Evolutionary conservation across 2,329 filamentous ascomycete species (phyloP).

Genomic region (Ilyonectria destructans): DNA sequence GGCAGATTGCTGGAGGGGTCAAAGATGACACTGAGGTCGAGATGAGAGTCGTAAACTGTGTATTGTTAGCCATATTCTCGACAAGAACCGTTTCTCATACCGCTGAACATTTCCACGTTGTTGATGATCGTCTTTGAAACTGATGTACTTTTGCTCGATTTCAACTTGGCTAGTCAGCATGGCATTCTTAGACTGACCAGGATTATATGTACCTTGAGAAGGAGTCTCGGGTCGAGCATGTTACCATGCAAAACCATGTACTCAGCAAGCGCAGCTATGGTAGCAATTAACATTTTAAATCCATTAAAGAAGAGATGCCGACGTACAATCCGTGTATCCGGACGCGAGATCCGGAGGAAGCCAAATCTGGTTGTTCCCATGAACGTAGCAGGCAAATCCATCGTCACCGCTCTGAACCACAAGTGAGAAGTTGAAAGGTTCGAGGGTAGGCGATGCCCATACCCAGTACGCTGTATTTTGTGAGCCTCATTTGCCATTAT

Average conservation of each 20-base stretch:
- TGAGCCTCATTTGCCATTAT: rapidly evolving
- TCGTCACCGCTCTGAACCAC: constrained; percentile 20
- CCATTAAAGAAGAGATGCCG: rapidly evolving
- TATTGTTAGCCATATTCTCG: not conserved
- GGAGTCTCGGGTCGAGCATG: constrained; percentile 28
- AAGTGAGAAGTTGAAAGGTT: constrained; percentile 30
- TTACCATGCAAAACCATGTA: constrained; percentile 22
- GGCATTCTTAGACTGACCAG: too few species aligned
- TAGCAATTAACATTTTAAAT: rapidly evolving
- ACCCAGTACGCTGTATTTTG: constrained; percentile 17
- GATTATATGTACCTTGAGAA: constrained; percentile 15
- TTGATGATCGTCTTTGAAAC: constrained; percentile 15
- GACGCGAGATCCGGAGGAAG: constrained; percentile 12
- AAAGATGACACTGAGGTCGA: constrained; percentile 19
- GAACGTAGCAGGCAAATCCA: constrained; percentile 32
- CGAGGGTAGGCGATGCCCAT: constrained; percentile 30
- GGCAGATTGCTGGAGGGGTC: constrained; percentile 20
- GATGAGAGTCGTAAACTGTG: constrained; percentile 7
- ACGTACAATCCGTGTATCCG: constrained; percentile 32
- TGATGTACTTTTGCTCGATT: constrained; percentile 1
- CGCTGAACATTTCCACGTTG: constrained; percentile 9
- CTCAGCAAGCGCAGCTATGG: constrained; percentile 6
- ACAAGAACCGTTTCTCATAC: not conserved
- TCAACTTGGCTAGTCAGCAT: not conserved
- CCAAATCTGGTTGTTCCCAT: constrained; percentile 36